Conservation (phyloP, 257 asterid genomes). For the Gentiana macrophylla region DNA sequence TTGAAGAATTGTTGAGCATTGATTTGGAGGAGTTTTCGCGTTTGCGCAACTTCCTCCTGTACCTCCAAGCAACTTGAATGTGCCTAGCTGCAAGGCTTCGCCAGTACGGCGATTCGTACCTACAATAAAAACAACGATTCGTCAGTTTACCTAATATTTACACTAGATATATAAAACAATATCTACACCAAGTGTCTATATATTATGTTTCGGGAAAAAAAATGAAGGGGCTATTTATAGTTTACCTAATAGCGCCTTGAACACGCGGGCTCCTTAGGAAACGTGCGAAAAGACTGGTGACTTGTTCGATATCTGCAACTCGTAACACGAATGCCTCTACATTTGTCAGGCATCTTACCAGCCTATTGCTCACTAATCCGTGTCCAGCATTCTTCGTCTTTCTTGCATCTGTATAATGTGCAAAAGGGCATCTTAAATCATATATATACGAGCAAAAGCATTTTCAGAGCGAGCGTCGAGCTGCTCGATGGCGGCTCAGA, state of each 20-base stretch:
- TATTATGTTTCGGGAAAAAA: no score
- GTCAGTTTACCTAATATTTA: no score
- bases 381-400: constrained; percentile 59
- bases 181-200: no score
- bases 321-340: constrained; percentile 79
- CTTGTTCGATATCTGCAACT: constrained; percentile 78
- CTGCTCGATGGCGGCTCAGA: no score
- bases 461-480: no score
- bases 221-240: not conserved
- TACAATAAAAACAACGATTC: constrained; percentile 8
- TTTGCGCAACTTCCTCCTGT: constrained; percentile 50
- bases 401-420: constrained; percentile 36
- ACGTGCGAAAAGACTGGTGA: constrained; percentile 64
- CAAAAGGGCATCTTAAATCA: not conserved
- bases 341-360: constrained; percentile 55
- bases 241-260: constrained; percentile 85
- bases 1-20: constrained; percentile 6
- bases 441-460: not conserved
- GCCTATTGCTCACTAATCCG: constrained; percentile 54
- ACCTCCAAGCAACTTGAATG: constrained; percentile 83
- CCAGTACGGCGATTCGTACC: constrained; percentile 84
- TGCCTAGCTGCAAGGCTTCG: constrained; percentile 55
- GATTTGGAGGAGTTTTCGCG: constrained; percentile 36
- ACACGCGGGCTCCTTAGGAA: constrained; percentile 69
- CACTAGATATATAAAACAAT: no score